These are phyloP conservation scores for Amauroascus niger DNA, from an alignment of 2,329 filamentous ascomycete genomes.

Conservation along the genomic window DNA sequence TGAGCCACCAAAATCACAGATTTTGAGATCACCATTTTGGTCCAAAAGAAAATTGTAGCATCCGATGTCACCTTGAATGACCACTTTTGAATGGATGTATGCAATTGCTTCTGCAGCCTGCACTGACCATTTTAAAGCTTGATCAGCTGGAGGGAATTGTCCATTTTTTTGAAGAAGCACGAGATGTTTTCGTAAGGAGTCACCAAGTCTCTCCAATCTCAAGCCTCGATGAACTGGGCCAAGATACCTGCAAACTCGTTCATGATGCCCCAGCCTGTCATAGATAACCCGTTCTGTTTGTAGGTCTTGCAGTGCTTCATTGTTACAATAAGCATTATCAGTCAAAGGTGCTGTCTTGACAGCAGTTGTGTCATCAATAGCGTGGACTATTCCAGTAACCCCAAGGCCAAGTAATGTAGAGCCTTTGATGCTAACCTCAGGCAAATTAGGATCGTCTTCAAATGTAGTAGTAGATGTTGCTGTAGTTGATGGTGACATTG, in stretches of 20 bases:
- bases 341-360: too few species aligned
- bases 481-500: too few species aligned
- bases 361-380: too few species aligned
- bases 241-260: background rate
- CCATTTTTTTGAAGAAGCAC: background rate
- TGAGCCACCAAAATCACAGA: too few species aligned
- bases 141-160: background rate
- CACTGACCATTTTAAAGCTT: slow-evolving; percentile 1
- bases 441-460: too few species aligned
- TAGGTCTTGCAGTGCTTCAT: background rate
- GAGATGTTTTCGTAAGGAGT: background rate
- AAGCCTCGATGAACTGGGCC: background rate
- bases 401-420: too few species aligned
- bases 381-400: too few species aligned
- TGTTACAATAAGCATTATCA: too few species aligned
- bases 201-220: background rate
- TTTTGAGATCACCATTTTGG: too few species aligned
- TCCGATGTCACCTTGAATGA: slow-evolving; percentile 7
- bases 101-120: slow-evolving; percentile 7
- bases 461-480: too few species aligned
- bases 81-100: slow-evolving; percentile 4
- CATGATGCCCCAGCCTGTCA: background rate
- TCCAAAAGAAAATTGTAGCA: slow-evolving; percentile 7
- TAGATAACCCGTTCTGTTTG: background rate
- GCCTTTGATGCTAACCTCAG: too few species aligned